phyloP scores from a whole-genome alignment of 768 basidiomycete species.

The Xerocomus spinulosus region DNA sequence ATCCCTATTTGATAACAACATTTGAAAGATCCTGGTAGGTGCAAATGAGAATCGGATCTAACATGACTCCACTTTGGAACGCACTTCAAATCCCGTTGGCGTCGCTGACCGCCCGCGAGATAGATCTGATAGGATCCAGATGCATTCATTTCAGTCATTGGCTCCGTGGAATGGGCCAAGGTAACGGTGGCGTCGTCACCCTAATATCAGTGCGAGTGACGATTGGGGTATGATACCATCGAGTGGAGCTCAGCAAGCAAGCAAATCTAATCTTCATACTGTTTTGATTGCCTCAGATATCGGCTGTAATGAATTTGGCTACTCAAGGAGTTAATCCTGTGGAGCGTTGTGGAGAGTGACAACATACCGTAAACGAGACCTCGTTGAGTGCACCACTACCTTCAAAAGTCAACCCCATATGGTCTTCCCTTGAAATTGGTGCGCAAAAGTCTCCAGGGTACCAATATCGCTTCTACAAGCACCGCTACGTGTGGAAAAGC shows the following conservation, averaged over 20 bases:
- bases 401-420: no score
- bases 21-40: no score
- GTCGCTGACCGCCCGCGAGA: not conserved
- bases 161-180: no score
- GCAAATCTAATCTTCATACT: not conserved
- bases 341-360: conserved; percentile 12
- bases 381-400: conserved; percentile 1
- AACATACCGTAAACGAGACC: conserved; percentile 1
- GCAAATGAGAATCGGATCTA: no score
- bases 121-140: not conserved
- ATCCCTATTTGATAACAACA: no score
- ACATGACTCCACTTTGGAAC: no score
- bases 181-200: not conserved
- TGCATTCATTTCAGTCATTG: not conserved
- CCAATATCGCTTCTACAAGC: not conserved
- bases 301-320: not conserved
- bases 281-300: conserved; percentile 2
- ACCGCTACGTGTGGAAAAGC: not conserved
- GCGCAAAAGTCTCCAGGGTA: not conserved
- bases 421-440: no score
- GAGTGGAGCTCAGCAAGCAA: not conserved
- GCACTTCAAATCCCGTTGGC: no score
- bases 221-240: not conserved
- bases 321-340: conserved; percentile 12
- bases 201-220: not conserved